phyloP scores from a whole-genome alignment of 768 basidiomycete species.

The Pleurotus sapidus region DNA sequence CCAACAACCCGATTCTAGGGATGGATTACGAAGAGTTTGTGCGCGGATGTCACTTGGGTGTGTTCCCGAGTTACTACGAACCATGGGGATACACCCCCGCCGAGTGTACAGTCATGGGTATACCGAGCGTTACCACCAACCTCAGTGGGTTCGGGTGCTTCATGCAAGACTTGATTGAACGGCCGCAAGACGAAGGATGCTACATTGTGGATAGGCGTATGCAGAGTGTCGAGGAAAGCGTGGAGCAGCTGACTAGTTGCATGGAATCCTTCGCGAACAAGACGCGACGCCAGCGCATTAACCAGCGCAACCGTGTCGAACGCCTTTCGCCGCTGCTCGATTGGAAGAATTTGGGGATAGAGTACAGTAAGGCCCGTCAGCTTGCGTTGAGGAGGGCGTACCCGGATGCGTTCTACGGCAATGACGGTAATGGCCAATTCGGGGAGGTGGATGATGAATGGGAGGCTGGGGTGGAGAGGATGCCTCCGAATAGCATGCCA shows the following conservation, averaged over 20 bases:
- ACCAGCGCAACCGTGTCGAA: constrained; percentile 98
- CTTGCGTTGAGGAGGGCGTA: constrained; percentile 90
- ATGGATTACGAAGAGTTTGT: constrained; percentile 99
- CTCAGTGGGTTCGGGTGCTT: constrained; percentile 97
- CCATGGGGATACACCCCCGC: constrained; percentile 98
- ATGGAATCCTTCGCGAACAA: constrained; percentile 78
- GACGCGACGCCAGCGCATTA: constrained; percentile 95
- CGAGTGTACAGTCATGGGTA: constrained; percentile 99
- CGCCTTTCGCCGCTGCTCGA: constrained; percentile 90
- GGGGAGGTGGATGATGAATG: constrained; percentile 44
- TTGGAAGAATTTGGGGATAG: constrained; percentile 97
- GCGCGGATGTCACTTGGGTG: constrained; percentile 94
- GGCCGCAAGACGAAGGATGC: constrained; percentile 91
- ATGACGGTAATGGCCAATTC: constrained; percentile 42
- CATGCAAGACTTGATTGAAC: constrained; percentile 97
- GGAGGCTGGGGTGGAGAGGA: constrained; percentile 61
- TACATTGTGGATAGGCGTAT: constrained; percentile 94
- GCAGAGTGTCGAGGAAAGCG: constrained; percentile 89
- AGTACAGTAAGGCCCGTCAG: constrained; percentile 95
- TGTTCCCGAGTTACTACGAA: constrained; percentile 98
- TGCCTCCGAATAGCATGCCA: constrained; percentile 75
- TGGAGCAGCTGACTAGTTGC: constrained; percentile 73
- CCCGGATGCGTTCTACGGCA: constrained; percentile 85
- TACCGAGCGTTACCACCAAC: constrained; percentile 96
- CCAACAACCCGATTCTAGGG: constrained; percentile 95